Evolutionary conservation across 768 basidiomycete genomes (phyloP).

Genomic region (Tephrocybe sp.): DNA sequence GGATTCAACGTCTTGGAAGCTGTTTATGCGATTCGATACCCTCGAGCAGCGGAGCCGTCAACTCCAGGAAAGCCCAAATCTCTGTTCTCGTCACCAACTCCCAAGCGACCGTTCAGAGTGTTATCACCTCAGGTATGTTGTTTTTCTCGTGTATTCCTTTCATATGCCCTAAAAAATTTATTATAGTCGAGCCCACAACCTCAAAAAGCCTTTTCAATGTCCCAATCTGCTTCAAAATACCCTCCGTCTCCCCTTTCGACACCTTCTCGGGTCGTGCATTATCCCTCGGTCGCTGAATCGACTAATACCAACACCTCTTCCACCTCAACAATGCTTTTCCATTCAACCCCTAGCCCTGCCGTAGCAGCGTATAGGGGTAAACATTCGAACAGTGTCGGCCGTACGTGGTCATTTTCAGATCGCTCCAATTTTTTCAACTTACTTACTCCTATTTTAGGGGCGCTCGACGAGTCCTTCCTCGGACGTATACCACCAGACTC

Average conservation of each 20-base stretch:
- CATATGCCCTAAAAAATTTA: background rate
- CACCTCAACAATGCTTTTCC: constrained; percentile 29
- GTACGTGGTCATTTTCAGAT: constrained; percentile 31
- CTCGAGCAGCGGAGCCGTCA: constrained; percentile 34
- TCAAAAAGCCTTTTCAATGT: constrained; percentile 42
- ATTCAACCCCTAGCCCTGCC: constrained; percentile 39
- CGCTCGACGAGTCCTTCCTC: constrained; percentile 41
- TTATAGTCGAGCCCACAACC: constrained; percentile 38
- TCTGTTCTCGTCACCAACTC: constrained; percentile 24
- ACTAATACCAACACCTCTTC: constrained; percentile 32
- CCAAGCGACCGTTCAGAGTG: constrained; percentile 34
- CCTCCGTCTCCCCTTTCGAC: constrained; percentile 39
- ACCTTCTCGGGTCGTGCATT: constrained; percentile 37
- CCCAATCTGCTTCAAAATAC: constrained; percentile 30
- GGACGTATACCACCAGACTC: constrained; percentile 17
- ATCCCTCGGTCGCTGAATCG: constrained; percentile 28
- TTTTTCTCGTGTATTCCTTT: background rate
- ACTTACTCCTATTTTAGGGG: constrained; percentile 23
- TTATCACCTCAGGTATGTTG: constrained; percentile 39
- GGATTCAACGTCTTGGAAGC: constrained; percentile 40
- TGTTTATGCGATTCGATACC: constrained; percentile 40
- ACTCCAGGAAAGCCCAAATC: constrained; percentile 32
- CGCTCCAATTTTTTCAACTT: background rate
- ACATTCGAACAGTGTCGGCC: constrained; percentile 34
- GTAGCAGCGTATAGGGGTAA: constrained; percentile 43